phyloP scores from a whole-genome alignment of 805 yeast genomes.

The Metschnikowia vanudenii region DNA sequence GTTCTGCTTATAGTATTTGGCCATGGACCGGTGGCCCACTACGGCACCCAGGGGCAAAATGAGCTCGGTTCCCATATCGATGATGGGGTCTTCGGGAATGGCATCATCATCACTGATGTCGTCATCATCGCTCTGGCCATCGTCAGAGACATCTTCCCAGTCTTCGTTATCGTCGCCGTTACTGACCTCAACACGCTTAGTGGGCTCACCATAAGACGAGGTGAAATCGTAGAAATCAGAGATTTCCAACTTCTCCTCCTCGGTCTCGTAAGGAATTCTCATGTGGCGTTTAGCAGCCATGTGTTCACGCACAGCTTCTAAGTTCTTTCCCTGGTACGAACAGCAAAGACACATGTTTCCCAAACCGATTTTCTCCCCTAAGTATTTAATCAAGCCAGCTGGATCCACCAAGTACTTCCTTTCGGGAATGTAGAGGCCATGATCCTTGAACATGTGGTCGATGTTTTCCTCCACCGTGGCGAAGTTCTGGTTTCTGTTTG shows the following conservation, averaged over 20 bases:
- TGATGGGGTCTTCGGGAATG: constrained; percentile 34
- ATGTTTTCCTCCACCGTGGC: constrained; percentile 44
- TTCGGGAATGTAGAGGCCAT: constrained; percentile 90
- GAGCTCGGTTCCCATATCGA: constrained; percentile 38
- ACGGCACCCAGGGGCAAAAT: constrained; percentile 42
- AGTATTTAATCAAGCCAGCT: constrained; percentile 67
- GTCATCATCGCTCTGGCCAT: constrained; percentile 19
- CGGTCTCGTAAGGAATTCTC: constrained; percentile 81
- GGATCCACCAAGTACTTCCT: constrained; percentile 62
- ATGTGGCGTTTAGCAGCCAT: constrained; percentile 84
- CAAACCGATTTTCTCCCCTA: constrained; percentile 76
- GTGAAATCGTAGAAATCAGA: constrained; percentile 84
- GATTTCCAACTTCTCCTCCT: constrained; percentile 71
- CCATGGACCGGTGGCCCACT: constrained; percentile 43
- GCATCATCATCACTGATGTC: constrained; percentile 26
- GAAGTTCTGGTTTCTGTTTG: constrained; percentile 33
- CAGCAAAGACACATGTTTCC: constrained; percentile 87
- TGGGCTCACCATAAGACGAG: constrained; percentile 48
- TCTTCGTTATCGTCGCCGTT: constrained; percentile 22
- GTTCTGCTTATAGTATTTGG: constrained; percentile 44
- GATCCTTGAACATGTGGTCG: constrained; percentile 72
- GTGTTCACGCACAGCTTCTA: constrained; percentile 89
- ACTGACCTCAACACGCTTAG: constrained; percentile 8
- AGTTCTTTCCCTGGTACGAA: constrained; percentile 73
- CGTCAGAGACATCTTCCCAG: constrained; percentile 43